Conservation (phyloP, 441 rosid genomes). For the Erodium moschatum region DNA sequence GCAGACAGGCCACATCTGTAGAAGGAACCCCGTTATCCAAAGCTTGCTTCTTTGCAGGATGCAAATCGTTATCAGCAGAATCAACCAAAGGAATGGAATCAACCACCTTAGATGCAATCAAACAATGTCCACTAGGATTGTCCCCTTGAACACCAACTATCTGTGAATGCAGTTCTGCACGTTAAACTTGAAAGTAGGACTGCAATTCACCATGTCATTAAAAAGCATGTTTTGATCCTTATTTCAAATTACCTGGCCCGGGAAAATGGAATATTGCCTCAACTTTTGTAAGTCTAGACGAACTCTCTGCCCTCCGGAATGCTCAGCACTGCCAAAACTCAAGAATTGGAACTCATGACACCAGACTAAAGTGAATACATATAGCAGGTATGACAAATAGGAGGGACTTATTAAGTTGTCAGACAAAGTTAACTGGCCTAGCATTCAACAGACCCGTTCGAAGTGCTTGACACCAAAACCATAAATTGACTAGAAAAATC, state of each 20-base stretch:
- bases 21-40: conserved; percentile 45
- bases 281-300: conserved; percentile 69
- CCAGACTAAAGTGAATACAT: not conserved
- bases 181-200: conserved; percentile 17
- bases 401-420: not conserved
- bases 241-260: conserved; percentile 65
- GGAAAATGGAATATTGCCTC: conserved; percentile 72
- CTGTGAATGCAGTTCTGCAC: conserved; percentile 34
- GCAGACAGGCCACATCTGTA: conserved; percentile 25
- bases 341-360: conserved; percentile 17
- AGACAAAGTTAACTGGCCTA: not conserved
- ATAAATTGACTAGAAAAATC: conserved; percentile 2
- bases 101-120: conserved; percentile 66
- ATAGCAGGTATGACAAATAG: not conserved
- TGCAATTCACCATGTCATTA: not conserved
- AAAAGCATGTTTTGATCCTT: conserved; percentile 12
- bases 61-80: conserved; percentile 34
- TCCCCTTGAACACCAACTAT: conserved; percentile 80
- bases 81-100: conserved; percentile 54
- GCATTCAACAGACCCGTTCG: conserved; percentile 4
- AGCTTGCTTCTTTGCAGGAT: conserved; percentile 71
- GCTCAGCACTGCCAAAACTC: conserved; percentile 51
- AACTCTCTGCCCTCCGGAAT: conserved; percentile 79
- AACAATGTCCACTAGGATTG: conserved; percentile 95
- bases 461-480: conserved; percentile 2